Percentiles rank a stretch among this genome's conserved stretches.
Evolutionary conservation across 192 early-diverging fungal species (phyloP).

Genomic region (Gonapodya sp.): DNA sequence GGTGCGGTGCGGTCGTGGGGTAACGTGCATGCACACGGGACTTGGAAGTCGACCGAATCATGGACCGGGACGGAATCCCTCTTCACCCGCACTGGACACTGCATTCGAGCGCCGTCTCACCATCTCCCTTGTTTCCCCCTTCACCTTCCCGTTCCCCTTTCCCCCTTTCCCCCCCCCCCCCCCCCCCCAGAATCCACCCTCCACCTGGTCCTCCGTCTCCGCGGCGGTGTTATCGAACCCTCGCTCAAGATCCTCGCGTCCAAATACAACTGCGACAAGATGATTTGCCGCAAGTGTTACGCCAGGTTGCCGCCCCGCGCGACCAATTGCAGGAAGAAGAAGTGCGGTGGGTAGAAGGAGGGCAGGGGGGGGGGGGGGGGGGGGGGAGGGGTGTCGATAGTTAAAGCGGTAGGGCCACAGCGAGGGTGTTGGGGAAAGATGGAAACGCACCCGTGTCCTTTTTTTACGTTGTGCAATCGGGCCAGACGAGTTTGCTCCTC

Average conservation of each 20-base stretch:
- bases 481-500: too few relatives aligned
- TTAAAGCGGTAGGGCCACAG: conserved; percentile 3
- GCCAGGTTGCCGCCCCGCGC: conserved; percentile 98
- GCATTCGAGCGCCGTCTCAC: background rate
- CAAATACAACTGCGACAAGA: conserved; percentile 99
- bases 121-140: background rate
- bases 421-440: too few relatives aligned
- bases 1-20: too few relatives aligned
- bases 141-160: background rate
- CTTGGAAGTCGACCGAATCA: too few relatives aligned
- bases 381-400: background rate
- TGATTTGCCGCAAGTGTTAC: conserved; percentile 99
- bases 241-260: conserved; percentile 96
- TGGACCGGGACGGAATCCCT: too few relatives aligned
- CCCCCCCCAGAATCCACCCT: background rate
- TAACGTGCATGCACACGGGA: too few relatives aligned
- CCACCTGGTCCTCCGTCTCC: conserved; percentile 16
- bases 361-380: conserved; percentile 24
- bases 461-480: too few relatives aligned
- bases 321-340: conserved; percentile 99
- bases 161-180: background rate
- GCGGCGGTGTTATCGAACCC: conserved; percentile 97
- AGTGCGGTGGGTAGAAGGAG: conserved; percentile 99
- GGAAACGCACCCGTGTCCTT: too few relatives aligned
- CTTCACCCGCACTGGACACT: background rate